Conservation (phyloP, 257 asterid genomes). For the Solanum virginianum region DNA sequence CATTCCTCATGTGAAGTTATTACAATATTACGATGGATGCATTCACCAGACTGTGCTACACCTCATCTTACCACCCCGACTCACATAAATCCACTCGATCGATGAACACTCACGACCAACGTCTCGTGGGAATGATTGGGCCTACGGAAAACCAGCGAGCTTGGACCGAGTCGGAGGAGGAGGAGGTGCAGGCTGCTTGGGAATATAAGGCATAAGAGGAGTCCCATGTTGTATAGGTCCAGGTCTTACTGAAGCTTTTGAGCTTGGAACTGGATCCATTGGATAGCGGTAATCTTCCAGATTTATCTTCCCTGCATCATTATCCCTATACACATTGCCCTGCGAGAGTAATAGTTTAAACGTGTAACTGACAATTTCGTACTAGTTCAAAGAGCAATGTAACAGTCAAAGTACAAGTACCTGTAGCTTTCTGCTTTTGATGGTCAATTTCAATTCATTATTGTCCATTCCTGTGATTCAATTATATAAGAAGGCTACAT, state of each 20-base stretch:
- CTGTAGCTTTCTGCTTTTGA: constrained; percentile 50
- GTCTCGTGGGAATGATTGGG: not conserved
- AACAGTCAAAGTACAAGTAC: constrained; percentile 10
- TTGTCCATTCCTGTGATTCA: not conserved
- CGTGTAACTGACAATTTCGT: not conserved
- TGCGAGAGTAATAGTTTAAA: not conserved
- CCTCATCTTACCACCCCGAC: not conserved
- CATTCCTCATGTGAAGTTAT: not conserved
- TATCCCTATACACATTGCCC: constrained; percentile 3
- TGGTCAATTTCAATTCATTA: not conserved
- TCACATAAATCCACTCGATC: too few relatives aligned
- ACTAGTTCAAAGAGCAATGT: not conserved
- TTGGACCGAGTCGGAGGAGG: constrained; percentile 7
- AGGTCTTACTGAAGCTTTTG: constrained; percentile 54
- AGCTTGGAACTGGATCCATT: constrained; percentile 66
- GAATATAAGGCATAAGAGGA: constrained; percentile 76
- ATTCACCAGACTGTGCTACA: not conserved
- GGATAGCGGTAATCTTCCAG: constrained; percentile 59
- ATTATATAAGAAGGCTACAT: not conserved
- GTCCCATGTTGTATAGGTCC: constrained; percentile 80
- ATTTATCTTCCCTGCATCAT: constrained; percentile 2
- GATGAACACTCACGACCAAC: not conserved
- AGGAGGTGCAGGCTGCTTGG: constrained; percentile 56
- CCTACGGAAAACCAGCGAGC: not conserved
- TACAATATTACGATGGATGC: not conserved